phyloP scores from a whole-genome alignment of 495 filamentous ascomycete species.

The Talaromyces liani region DNA sequence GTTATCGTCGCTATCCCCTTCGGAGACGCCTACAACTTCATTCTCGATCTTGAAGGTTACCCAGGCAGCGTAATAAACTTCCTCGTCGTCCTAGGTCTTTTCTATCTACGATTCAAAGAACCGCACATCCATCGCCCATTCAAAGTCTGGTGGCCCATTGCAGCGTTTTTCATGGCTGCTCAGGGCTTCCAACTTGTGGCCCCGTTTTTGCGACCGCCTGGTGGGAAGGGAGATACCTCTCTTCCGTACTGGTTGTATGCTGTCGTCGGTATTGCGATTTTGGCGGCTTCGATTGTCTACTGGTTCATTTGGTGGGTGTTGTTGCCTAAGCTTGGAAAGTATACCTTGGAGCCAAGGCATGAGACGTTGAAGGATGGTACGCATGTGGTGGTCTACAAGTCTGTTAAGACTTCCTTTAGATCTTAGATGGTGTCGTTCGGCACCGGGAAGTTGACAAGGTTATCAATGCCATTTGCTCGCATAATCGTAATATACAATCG shows the following conservation, averaged over 20 bases:
- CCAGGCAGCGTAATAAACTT: constrained; percentile 52
- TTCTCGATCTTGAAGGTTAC: constrained; percentile 62
- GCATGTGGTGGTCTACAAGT: constrained; percentile 15
- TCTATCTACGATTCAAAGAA: constrained; percentile 50
- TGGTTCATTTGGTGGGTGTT: constrained; percentile 27
- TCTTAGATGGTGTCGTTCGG: neutral
- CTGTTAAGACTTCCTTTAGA: neutral
- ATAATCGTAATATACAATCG: neutral
- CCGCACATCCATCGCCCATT: constrained; percentile 53
- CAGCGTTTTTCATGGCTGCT: constrained; percentile 26
- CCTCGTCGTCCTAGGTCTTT: constrained; percentile 48
- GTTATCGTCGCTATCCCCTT: constrained; percentile 56
- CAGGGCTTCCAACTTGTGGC: constrained; percentile 31
- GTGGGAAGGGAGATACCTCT: constrained; percentile 25
- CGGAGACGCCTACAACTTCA: constrained; percentile 58
- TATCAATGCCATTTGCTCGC: neutral
- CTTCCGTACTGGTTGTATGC: constrained; percentile 32
- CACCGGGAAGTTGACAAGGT: neutral
- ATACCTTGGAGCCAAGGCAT: constrained; percentile 14
- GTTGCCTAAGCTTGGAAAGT: constrained; percentile 21
- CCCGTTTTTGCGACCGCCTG: constrained; percentile 29
- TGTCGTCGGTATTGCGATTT: constrained; percentile 26
- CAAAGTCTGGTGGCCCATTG: constrained; percentile 46
- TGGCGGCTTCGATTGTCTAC: constrained; percentile 22
- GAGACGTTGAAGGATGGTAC: constrained; percentile 15